A percentile compares a stretch with the other conserved stretches of the same genome.
Conservation (phyloP, 2,329 filamentous ascomycete genomes). For the Fusarium bactridioides region DNA sequence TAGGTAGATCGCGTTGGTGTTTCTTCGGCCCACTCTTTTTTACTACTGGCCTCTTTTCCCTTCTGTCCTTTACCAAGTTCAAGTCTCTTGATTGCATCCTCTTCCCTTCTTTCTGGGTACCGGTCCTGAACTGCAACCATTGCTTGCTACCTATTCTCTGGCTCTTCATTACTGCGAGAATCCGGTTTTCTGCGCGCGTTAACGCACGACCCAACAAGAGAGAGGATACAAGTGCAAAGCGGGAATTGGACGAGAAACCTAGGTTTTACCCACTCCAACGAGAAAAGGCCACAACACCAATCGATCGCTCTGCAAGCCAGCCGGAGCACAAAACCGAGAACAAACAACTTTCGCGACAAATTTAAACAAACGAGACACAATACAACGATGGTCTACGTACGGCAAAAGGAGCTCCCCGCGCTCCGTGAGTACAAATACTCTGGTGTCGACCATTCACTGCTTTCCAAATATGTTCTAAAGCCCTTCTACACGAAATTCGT, state of each 20-base stretch:
- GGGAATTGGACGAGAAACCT: slow-evolving; percentile 19
- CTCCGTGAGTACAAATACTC: slow-evolving; percentile 97
- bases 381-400: slow-evolving; percentile 87
- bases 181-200: not conserved
- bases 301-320: slow-evolving; percentile 7
- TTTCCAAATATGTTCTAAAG: slow-evolving; percentile 93
- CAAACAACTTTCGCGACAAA: not conserved
- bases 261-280: slow-evolving; percentile 22
- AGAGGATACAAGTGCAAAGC: slow-evolving; percentile 16
- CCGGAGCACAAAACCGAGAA: not conserved
- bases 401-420: slow-evolving; percentile 86
- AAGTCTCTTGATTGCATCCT: not conserved
- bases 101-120: not conserved
- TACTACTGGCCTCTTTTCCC: slow-evolving; percentile 24
- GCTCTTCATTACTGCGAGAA: not conserved
- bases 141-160: not conserved
- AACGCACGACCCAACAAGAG: not conserved
- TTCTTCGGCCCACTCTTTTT: slow-evolving; percentile 32
- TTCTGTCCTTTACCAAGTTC: slow-evolving; percentile 20
- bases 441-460: slow-evolving; percentile 85
- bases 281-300: slow-evolving; percentile 28
- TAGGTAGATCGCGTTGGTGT: not conserved
- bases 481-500: slow-evolving; percentile 96
- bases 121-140: not conserved
- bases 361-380: slow-evolving; percentile 1